A percentile compares a stretch with the other conserved stretches of the same genome.
These are phyloP conservation scores for Adiantum capillusveneris DNA, from an alignment of 75 land plant genomes.

Conservation along the genomic window DNA sequence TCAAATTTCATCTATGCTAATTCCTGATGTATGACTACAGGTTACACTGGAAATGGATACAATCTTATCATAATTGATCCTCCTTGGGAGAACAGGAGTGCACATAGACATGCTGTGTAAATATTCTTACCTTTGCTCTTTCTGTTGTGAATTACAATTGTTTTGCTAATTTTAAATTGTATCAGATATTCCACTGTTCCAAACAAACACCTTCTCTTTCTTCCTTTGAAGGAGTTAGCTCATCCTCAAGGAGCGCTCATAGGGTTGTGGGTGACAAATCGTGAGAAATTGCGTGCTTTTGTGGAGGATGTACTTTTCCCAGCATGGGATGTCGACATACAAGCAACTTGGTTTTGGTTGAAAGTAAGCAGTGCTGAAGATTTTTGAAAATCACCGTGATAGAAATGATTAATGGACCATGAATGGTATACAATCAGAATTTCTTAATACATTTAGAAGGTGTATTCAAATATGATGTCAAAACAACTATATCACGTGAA, in stretches of 20 bases:
- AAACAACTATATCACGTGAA: too few species aligned
- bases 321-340: constrained; percentile 60
- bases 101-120: constrained; percentile 54
- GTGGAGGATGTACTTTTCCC: constrained; percentile 80
- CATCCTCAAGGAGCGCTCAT: constrained; percentile 84
- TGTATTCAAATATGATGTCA: too few species aligned
- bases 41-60: constrained; percentile 31
- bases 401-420: too few species aligned
- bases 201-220: constrained; percentile 58
- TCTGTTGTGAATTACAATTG: background rate
- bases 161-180: constrained; percentile 2
- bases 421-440: too few species aligned
- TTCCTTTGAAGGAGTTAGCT: constrained; percentile 65
- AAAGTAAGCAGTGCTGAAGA: constrained; percentile 62
- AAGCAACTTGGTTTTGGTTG: constrained; percentile 69
- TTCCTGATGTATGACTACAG: constrained; percentile 8
- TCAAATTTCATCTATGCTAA: background rate
- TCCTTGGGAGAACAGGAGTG: constrained; percentile 98
- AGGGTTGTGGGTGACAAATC: constrained; percentile 92
- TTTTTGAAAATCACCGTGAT: too few species aligned
- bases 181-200: constrained; percentile 92
- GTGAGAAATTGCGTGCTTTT: constrained; percentile 76
- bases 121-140: constrained; percentile 10
- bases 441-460: too few species aligned
- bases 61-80: constrained; percentile 87